Evolutionary conservation across 2,329 filamentous ascomycete genomes (phyloP).

Genomic region (Cladosporium oxysporum): DNA sequence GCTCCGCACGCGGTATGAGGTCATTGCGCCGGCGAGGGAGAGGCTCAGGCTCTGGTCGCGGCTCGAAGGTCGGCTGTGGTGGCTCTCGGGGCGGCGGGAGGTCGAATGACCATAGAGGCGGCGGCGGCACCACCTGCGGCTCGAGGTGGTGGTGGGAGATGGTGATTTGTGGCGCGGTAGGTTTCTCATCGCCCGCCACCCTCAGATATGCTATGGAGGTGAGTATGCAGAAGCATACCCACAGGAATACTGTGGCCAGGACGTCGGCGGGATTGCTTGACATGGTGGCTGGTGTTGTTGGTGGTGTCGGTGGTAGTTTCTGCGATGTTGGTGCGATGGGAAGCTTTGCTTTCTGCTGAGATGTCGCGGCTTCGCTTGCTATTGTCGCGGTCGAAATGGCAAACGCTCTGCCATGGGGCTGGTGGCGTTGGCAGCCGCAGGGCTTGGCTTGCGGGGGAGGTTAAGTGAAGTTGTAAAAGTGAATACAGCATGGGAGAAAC

Average conservation of each 20-base stretch:
- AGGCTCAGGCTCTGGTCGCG: neutral
- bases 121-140: neutral
- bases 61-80: neutral
- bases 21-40: neutral
- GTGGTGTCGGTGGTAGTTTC: neutral
- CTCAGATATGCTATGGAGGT: neutral
- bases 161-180: neutral
- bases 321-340: neutral
- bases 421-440: neutral
- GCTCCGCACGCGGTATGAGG: neutral
- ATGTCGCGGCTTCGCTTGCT: neutral
- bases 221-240: neutral
- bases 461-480: neutral
- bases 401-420: neutral
- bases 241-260: neutral
- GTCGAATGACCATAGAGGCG: neutral
- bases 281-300: neutral
- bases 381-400: neutral
- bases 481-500: neutral
- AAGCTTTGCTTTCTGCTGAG: neutral
- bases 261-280: neutral
- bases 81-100: neutral
- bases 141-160: neutral
- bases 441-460: neutral
- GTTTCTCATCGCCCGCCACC: neutral